Conservation (phyloP, 345 rosid genomes). For the Citrus inodora region DNA sequence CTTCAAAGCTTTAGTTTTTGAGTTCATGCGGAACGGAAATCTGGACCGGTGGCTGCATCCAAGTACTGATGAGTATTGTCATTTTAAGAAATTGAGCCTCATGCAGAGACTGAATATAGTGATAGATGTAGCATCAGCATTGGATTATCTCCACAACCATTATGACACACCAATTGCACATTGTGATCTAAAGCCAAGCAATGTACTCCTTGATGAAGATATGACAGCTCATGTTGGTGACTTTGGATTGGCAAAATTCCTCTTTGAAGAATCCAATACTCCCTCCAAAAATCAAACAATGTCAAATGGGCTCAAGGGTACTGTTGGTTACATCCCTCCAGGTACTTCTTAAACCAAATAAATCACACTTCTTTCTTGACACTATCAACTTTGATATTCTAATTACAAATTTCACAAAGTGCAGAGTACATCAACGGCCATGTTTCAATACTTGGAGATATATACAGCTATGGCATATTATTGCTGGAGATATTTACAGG, state of each 20-base stretch:
- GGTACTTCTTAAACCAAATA: conserved; percentile 17
- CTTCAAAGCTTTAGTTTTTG: conserved; percentile 26
- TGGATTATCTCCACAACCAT: conserved; percentile 31
- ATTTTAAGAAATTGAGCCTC: conserved; percentile 6
- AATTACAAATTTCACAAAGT: neutral
- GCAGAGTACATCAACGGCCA: conserved; percentile 23
- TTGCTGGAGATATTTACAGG: conserved; percentile 34
- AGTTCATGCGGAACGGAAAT: conserved; percentile 28
- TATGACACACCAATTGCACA: conserved; percentile 29
- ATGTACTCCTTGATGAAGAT: conserved; percentile 26
- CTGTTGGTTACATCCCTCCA: conserved; percentile 32
- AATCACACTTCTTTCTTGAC: neutral
- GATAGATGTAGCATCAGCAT: conserved; percentile 29
- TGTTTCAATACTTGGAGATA: conserved; percentile 26
- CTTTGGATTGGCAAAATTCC: conserved; percentile 28
- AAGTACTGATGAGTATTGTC: neutral
- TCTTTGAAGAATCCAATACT: neutral
- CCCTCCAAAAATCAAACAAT: conserved; percentile 3
- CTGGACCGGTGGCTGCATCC: conserved; percentile 24
- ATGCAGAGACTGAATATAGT: conserved; percentile 28
- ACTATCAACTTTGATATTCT: neutral
- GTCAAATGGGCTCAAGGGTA: conserved; percentile 27
- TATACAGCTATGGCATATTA: conserved; percentile 30
- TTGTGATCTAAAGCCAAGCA: conserved; percentile 39
- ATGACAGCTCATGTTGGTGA: conserved; percentile 32